Conservation (phyloP, 2,329 filamentous ascomycete species). For the Tolypocladium tundrense region DNA sequence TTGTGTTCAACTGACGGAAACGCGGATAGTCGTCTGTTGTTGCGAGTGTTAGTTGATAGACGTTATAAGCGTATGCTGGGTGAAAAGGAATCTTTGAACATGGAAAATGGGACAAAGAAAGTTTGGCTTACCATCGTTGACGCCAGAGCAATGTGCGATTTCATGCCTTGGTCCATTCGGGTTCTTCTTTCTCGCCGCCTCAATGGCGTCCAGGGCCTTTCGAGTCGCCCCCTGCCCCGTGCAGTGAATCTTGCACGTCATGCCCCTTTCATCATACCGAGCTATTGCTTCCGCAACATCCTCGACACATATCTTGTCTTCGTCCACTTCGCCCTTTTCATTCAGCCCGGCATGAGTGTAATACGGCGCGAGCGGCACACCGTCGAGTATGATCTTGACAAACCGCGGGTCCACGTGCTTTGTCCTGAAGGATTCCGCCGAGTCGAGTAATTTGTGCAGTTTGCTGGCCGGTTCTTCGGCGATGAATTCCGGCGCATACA, state of each 20-base stretch:
- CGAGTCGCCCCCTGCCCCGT: conserved; percentile 1
- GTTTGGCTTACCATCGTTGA: not conserved
- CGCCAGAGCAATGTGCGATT: not conserved
- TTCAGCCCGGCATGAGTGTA: not conserved
- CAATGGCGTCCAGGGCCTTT: not conserved
- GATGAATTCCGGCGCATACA: not conserved
- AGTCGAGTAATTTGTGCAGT: not conserved
- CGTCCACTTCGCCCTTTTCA: not conserved
- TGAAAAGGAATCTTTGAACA: not conserved
- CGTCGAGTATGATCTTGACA: conserved; percentile 2
- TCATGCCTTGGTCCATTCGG: not conserved
- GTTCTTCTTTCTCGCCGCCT: not conserved
- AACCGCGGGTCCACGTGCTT: not conserved
- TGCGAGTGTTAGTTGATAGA: too few relatives aligned
- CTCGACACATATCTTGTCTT: not conserved
- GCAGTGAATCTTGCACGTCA: conserved; percentile 3
- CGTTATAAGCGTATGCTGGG: too few relatives aligned
- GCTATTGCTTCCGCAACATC: not conserved
- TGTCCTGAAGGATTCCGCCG: not conserved
- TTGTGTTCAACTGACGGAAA: not conserved
- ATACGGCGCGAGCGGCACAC: not conserved
- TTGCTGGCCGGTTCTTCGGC: not conserved
- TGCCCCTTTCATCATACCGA: not conserved
- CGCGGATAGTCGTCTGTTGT: not conserved
- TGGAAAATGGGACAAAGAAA: not conserved